Base-by-base conservation (phyloP, 2,329 filamentous ascomycete genomes). In the Colletotrichum scovillei region DNA sequence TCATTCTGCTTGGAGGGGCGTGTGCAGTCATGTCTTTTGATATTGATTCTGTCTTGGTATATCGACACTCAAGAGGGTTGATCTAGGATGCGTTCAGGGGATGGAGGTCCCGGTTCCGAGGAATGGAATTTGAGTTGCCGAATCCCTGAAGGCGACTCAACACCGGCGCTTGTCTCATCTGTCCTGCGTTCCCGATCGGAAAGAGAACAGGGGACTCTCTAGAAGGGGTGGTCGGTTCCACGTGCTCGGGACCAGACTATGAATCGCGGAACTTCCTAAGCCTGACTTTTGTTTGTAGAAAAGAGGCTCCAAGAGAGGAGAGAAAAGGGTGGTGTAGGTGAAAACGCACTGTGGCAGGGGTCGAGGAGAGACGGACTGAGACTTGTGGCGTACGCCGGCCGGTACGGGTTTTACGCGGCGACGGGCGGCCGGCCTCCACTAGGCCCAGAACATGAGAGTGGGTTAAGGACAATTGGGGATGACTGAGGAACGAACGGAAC, bases 121-220 rank as follows among this genome's bases (percentile, higher is more conserved):
- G 67, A 73, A 65, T 70, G 70, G 14, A 30, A 73, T 70, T 62
- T 70, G 70, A 70, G 70, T 66, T 70, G 67, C n/a, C 30, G 46
- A 70, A 73, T 66, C 70, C 70, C 56, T 65, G 70, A 66, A 32
- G 67, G 70, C 70, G 26, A 73, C 60, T 70, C 67, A 73, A 62
- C 70, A 66, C 67, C 19, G 19, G 19, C 56, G 28, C 28, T 73
- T 73, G 70, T 73, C 70, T 73, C 60, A 70, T 70, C 67, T 65
- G 67, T 49, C 67, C 59, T 73, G 46, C 67, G 67, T 62, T 65
- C 60, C 55, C 67, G 70, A 70, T 73, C 67, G 28, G 22, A 62
- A 49, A 24, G 42, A 38, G 56, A 60, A 14, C 67, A 70, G 65
- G 58, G 59, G 55, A 52, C 26, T n/a, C 35, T 9, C 38, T 14